Percentiles rank a stretch among this genome's conserved stretches.
Conservation (phyloP, 1,284 basidiomycete species). For the Schizophyllum commune region DNA sequence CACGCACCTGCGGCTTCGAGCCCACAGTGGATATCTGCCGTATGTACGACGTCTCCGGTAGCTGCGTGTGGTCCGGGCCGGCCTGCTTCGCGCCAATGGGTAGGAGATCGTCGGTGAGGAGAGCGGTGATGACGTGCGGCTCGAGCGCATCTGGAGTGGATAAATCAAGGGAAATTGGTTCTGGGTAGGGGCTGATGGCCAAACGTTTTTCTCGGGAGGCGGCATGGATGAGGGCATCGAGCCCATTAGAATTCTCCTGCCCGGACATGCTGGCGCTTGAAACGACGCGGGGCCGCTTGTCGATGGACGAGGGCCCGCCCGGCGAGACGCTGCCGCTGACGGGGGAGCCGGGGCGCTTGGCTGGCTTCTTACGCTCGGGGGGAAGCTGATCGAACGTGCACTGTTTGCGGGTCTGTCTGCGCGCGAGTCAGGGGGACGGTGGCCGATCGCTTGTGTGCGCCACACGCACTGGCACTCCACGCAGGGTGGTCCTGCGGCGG, state of each 20-base stretch:
- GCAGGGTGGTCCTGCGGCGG: conserved; percentile 15
- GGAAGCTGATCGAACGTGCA: conserved; percentile 19
- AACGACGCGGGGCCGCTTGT: conserved; percentile 9
- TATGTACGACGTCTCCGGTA: conserved; percentile 10
- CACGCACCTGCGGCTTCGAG: conserved; percentile 10
- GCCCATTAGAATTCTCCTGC: conserved; percentile 9
- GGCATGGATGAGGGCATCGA: conserved; percentile 14
- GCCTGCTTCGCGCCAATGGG: conserved; percentile 17
- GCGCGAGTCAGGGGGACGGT: neutral
- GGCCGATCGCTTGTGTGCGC: neutral
- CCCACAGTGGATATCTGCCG: conserved; percentile 11
- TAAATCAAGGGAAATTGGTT: conserved; percentile 14
- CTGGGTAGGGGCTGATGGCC: conserved; percentile 6
- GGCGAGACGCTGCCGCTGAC: conserved; percentile 5
- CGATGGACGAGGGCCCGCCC: conserved; percentile 1
- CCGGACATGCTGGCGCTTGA: no score
- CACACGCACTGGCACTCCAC: conserved; percentile 17
- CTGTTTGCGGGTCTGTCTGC: conserved; percentile 17
- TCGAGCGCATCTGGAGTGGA: conserved; percentile 13
- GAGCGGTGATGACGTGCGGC: conserved; percentile 16
- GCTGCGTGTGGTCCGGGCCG: conserved; percentile 13
- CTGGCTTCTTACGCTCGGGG: conserved; percentile 16
- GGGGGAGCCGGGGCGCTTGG: conserved; percentile 9
- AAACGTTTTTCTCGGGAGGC: conserved; percentile 14
- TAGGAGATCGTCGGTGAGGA: conserved; percentile 18